Evolutionary conservation across 2,329 filamentous ascomycete genomes (phyloP).

Genomic region (Colletotrichum sp.): DNA sequence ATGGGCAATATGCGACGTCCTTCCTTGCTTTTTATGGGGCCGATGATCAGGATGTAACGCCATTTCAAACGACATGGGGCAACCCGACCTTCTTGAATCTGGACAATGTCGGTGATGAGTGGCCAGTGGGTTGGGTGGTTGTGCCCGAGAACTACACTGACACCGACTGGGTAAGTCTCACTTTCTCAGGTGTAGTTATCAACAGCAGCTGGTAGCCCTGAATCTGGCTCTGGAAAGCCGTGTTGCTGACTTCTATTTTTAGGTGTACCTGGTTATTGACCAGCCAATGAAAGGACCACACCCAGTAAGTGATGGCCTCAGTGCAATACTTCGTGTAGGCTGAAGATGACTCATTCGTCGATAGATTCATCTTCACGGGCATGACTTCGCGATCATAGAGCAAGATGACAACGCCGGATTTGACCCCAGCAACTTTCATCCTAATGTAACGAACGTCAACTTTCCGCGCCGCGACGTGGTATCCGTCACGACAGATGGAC

Average conservation of each 20-base stretch:
- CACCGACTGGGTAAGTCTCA: background rate
- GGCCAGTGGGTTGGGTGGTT: background rate
- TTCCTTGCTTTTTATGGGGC: too few species aligned
- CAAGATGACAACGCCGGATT: background rate
- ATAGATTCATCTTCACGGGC: background rate
- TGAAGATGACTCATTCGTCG: too few species aligned
- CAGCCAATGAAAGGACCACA: background rate
- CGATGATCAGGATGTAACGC: background rate
- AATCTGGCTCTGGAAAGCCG: too few species aligned
- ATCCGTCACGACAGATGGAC: rapidly evolving
- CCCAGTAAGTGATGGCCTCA: background rate
- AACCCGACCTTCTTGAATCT: background rate
- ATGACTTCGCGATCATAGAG: background rate
- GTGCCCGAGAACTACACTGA: background rate
- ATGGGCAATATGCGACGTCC: too few species aligned
- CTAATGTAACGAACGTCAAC: background rate
- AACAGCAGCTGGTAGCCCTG: too few species aligned
- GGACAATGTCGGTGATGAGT: background rate
- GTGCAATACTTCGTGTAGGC: too few species aligned
- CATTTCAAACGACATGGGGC: background rate
- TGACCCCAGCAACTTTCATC: rapidly evolving
- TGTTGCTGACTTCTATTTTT: background rate
- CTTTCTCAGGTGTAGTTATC: too few species aligned
- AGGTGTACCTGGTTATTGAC: background rate
- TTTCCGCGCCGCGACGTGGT: background rate